phyloP scores from a whole-genome alignment of 2,329 filamentous ascomycete genomes.

The Teratosphaeria epicoccoides region DNA sequence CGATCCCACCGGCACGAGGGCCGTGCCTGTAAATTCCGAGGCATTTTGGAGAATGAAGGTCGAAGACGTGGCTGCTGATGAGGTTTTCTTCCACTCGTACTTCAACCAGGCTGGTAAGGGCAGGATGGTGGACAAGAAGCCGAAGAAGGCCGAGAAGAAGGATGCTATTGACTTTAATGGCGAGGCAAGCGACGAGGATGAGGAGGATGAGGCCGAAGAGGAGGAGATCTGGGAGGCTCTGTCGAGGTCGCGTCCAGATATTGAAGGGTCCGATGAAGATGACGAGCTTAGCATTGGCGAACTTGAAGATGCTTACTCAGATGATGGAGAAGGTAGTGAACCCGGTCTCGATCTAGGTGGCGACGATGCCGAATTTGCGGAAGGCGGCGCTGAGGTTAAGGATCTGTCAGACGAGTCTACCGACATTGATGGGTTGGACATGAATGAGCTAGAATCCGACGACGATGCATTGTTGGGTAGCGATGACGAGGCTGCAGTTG shows the following conservation, averaged over 20 bases:
- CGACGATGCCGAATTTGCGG: slow-evolving; percentile 33
- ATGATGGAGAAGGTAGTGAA: slow-evolving; percentile 38
- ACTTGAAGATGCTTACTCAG: slow-evolving; percentile 31
- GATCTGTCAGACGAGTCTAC: slow-evolving; percentile 27
- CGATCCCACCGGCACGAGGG: slow-evolving; percentile 2
- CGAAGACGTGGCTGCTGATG: slow-evolving; percentile 79
- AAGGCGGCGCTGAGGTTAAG: slow-evolving; percentile 26
- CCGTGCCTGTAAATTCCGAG: slow-evolving; percentile 67
- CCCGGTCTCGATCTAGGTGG: slow-evolving; percentile 36
- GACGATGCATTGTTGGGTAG: slow-evolving; percentile 34
- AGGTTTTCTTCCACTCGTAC: slow-evolving; percentile 98
- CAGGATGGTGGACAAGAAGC: slow-evolving; percentile 43
- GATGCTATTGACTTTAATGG: slow-evolving; percentile 13
- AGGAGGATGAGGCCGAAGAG: slow-evolving; percentile 31
- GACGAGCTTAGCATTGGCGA: slow-evolving; percentile 46
- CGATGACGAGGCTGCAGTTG: slow-evolving; percentile 34
- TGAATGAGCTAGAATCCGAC: slow-evolving; percentile 25
- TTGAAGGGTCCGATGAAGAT: slow-evolving; percentile 53
- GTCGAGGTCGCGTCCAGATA: slow-evolving; percentile 66
- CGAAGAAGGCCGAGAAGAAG: slow-evolving; percentile 20
- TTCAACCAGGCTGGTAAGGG: slow-evolving; percentile 59
- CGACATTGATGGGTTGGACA: slow-evolving; percentile 45
- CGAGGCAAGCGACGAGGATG: slow-evolving; percentile 26
- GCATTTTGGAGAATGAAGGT: slow-evolving; percentile 83
- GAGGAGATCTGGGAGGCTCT: slow-evolving; percentile 89